These are phyloP conservation scores for Circinella umbellata DNA, from an alignment of 371 early-diverging fungal genomes.

Conservation along the genomic window DNA sequence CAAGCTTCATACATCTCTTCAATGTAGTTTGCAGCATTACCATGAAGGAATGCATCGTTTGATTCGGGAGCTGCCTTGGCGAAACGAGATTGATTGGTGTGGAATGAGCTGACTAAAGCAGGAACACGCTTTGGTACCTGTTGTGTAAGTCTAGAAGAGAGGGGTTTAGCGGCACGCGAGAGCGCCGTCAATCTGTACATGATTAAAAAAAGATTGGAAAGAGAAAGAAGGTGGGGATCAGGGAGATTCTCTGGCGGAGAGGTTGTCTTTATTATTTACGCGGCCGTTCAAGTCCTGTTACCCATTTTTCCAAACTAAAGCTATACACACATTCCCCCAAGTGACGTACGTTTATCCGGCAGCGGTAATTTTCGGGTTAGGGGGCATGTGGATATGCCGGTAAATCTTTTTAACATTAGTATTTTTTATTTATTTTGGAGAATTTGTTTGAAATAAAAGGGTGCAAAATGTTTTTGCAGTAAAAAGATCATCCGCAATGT, in stretches of 20 bases:
- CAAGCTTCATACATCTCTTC: conserved; percentile 97
- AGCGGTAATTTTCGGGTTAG: conserved; percentile 11
- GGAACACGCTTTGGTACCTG: conserved; percentile 16
- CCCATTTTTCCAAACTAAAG: background rate
- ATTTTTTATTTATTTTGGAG: too few relatives aligned
- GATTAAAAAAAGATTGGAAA: conserved; percentile 9
- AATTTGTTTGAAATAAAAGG: background rate
- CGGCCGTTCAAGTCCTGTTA: background rate
- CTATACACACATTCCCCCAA: background rate
- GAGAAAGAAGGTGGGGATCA: conserved; percentile 11
- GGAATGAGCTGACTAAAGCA: conserved; percentile 19
- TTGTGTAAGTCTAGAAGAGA: conserved; percentile 7
- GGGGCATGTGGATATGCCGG: conserved; percentile 10
- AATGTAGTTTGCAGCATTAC: conserved; percentile 68
- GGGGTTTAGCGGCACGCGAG: conserved; percentile 25
- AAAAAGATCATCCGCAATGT: conserved; percentile 8
- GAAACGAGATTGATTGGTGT: conserved; percentile 22
- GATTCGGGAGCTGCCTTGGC: conserved; percentile 23
- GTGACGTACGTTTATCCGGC: conserved; percentile 12
- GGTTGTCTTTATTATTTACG: conserved; percentile 7
- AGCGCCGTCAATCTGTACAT: conserved; percentile 34
- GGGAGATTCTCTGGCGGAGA: background rate
- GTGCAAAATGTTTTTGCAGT: background rate
- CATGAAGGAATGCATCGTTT: conserved; percentile 26
- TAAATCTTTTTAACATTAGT: conserved; percentile 12